These are phyloP conservation scores for Rhamnella rubrinervis DNA, from an alignment of 331 rosid species.

Conservation along the genomic window DNA sequence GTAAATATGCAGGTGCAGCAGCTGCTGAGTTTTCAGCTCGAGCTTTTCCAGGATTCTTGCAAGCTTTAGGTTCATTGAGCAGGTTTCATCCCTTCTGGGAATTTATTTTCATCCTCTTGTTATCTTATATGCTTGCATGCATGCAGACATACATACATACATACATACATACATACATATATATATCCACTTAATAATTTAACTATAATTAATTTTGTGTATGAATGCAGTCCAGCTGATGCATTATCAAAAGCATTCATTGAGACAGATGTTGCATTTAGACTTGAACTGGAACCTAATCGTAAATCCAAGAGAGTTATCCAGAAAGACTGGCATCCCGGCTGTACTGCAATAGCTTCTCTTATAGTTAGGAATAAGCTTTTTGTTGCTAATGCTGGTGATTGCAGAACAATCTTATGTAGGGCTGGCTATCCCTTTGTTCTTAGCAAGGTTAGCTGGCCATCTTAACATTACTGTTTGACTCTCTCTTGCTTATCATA, in stretches of 20 bases:
- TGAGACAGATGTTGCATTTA: slow-evolving; percentile 70
- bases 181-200: neutral
- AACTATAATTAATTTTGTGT: slow-evolving; percentile 10
- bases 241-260: slow-evolving; percentile 73
- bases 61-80: slow-evolving; percentile 34
- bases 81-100: slow-evolving; percentile 42
- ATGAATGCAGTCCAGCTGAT: slow-evolving; percentile 59
- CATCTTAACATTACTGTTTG: slow-evolving; percentile 13
- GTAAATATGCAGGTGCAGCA: slow-evolving; percentile 69
- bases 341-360: slow-evolving; percentile 74
- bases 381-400: slow-evolving; percentile 86
- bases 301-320: slow-evolving; percentile 65
- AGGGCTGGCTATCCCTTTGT: slow-evolving; percentile 65
- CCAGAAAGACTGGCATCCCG: slow-evolving; percentile 91
- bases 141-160: neutral
- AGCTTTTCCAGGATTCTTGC: slow-evolving; percentile 78
- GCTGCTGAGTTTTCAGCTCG: slow-evolving; percentile 85
- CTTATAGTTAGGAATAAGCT: slow-evolving; percentile 70
- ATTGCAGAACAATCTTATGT: slow-evolving; percentile 81
- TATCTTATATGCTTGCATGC: neutral
- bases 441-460: slow-evolving; percentile 63
- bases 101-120: neutral
- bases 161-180: no score
- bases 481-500: neutral
- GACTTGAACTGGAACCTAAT: slow-evolving; percentile 62